Percentiles rank a stretch among this genome's conserved stretches.
These are phyloP conservation scores for Hypoxylon sp. DNA, from an alignment of 2,329 filamentous ascomycete genomes.

Conservation along the genomic window DNA sequence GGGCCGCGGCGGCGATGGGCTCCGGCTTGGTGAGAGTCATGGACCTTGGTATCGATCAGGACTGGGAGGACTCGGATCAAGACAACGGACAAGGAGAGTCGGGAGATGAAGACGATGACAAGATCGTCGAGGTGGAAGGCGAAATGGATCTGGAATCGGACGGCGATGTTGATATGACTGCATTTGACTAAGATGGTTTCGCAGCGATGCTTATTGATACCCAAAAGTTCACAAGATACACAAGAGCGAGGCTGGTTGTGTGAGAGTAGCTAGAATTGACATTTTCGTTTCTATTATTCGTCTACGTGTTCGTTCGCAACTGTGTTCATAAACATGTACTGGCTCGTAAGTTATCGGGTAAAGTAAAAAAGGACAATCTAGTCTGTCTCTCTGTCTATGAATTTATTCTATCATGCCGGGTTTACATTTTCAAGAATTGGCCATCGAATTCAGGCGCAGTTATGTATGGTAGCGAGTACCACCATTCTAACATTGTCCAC, in stretches of 20 bases:
- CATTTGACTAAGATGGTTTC: slow-evolving; percentile 1
- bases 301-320: no score
- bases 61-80: neutral
- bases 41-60: slow-evolving; percentile 63
- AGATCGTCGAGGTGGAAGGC: slow-evolving; percentile 17
- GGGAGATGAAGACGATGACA: slow-evolving; percentile 14
- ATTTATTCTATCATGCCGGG: neutral
- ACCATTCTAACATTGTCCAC: slow-evolving; percentile 55
- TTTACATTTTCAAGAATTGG: neutral
- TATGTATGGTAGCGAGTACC: neutral
- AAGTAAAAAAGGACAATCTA: neutral
- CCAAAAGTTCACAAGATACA: neutral
- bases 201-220: neutral
- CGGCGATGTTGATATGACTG: slow-evolving; percentile 21
- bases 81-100: slow-evolving; percentile 9
- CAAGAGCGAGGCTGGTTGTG: neutral
- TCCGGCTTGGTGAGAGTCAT: slow-evolving; percentile 72
- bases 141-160: slow-evolving; percentile 8
- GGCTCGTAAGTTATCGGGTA: neutral
- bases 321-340: neutral
- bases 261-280: slow-evolving; percentile 7
- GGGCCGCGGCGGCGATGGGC: slow-evolving; percentile 71
- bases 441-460: neutral
- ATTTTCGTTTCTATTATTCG: neutral
- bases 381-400: neutral